These are phyloP conservation scores for Pseudevernia furfuracea DNA, from an alignment of 495 filamentous ascomycete species.

Conservation along the genomic window DNA sequence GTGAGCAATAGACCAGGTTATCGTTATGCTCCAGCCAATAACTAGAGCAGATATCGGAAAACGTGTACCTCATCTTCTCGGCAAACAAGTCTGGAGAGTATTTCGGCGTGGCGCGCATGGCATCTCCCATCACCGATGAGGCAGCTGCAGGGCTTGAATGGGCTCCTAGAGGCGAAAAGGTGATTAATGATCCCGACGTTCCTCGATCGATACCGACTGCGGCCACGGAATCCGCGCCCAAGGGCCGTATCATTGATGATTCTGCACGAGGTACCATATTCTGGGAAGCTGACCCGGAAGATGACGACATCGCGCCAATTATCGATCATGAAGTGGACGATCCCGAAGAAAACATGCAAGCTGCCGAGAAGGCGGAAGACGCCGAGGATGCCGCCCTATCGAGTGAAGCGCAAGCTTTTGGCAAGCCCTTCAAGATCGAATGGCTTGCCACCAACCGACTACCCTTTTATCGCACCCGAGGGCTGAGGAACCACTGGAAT, in stretches of 20 bases:
- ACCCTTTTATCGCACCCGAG: conserved; percentile 85
- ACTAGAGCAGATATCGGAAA: conserved; percentile 56
- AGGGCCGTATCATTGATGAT: conserved; percentile 87
- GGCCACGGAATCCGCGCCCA: conserved; percentile 72
- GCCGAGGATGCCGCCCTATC: conserved; percentile 35
- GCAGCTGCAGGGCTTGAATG: conserved; percentile 58
- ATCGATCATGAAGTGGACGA: conserved; percentile 37
- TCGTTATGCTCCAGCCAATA: conserved; percentile 13
- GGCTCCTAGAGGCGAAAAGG: conserved; percentile 48
- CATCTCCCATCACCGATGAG: conserved; percentile 73
- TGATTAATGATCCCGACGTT: conserved; percentile 51
- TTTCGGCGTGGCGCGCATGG: conserved; percentile 92
- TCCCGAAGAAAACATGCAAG: conserved; percentile 30
- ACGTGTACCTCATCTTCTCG: conserved; percentile 94
- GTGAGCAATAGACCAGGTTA: conserved; percentile 40
- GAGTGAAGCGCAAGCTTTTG: conserved; percentile 58
- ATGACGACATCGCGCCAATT: conserved; percentile 34
- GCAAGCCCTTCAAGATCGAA: conserved; percentile 86
- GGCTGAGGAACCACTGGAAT: conserved; percentile 93
- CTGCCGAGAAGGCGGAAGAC: conserved; percentile 33
- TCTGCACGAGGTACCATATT: conserved; percentile 90
- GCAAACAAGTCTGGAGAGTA: conserved; percentile 98
- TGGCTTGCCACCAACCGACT: conserved; percentile 83
- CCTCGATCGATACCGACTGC: conserved; percentile 70
- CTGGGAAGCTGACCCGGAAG: conserved; percentile 76